A percentile compares a stretch with the other conserved stretches of the same genome.
phyloP scores from a whole-genome alignment of 768 basidiomycete genomes.

The Hygrocybe punicea region DNA sequence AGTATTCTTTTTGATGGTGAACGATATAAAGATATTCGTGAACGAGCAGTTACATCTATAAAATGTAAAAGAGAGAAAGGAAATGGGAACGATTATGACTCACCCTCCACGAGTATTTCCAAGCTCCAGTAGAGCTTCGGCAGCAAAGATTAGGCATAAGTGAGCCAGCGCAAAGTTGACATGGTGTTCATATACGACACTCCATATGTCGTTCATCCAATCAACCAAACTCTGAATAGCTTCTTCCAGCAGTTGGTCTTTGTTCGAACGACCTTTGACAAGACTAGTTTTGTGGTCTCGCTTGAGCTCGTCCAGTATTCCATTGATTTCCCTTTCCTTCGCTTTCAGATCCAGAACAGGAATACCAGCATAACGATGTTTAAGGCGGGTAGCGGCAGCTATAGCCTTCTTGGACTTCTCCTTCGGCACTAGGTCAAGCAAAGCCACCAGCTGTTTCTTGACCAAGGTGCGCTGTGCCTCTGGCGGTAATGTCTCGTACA shows the following conservation, averaged over 20 bases:
- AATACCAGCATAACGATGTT: slow-evolving; percentile 36
- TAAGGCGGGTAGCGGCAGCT: slow-evolving; percentile 40
- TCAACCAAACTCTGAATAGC: slow-evolving; percentile 49
- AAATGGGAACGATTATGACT: slow-evolving; percentile 1
- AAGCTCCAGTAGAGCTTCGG: slow-evolving; percentile 41
- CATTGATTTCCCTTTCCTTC: slow-evolving; percentile 54
- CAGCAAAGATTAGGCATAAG: slow-evolving; percentile 50
- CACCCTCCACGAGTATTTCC: slow-evolving; percentile 29
- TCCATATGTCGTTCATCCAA: slow-evolving; percentile 70
- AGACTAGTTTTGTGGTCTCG: slow-evolving; percentile 52
- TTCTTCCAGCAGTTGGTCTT: slow-evolving; percentile 55
- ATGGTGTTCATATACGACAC: slow-evolving; percentile 54
- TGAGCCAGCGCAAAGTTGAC: slow-evolving; percentile 53
- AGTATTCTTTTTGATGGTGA: slow-evolving; percentile 33
- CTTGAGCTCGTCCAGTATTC: slow-evolving; percentile 50
- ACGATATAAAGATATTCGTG: slow-evolving; percentile 34
- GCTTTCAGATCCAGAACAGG: slow-evolving; percentile 51
- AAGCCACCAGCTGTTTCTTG: slow-evolving; percentile 46
- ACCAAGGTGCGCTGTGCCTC: slow-evolving; percentile 51
- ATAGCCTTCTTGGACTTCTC: slow-evolving; percentile 38
- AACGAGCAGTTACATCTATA: slow-evolving; percentile 47
- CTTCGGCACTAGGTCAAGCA: slow-evolving; percentile 45
- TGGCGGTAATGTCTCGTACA: slow-evolving; percentile 51
- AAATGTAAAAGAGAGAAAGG: slow-evolving; percentile 6
- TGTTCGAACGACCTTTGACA: slow-evolving; percentile 51